A percentile compares a stretch with the other conserved stretches of the same genome.
These are phyloP conservation scores for Fusarium beomiforme DNA, from an alignment of 2,329 filamentous ascomycete species.

Conservation along the genomic window DNA sequence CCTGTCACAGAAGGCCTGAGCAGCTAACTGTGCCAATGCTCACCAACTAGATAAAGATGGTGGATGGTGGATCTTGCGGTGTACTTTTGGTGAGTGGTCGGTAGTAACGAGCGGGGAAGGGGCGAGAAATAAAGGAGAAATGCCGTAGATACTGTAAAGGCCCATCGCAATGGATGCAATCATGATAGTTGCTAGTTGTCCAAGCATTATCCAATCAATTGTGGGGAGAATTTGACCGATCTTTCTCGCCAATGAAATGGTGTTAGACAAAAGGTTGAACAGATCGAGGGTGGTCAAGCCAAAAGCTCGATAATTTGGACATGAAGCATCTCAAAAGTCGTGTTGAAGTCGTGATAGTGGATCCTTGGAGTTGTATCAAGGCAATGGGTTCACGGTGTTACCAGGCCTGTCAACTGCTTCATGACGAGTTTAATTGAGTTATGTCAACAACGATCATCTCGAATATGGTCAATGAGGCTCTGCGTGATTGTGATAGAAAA, in stretches of 20 bases:
- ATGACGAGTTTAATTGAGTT: neutral
- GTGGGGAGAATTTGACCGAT: neutral
- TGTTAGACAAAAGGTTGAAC: neutral
- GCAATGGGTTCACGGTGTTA: slow-evolving; percentile 3
- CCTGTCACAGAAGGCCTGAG: slow-evolving; percentile 25
- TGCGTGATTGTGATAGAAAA: slow-evolving; percentile 13
- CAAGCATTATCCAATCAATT: slow-evolving; percentile 23
- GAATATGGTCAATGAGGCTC: slow-evolving; percentile 28
- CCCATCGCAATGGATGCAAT: slow-evolving; percentile 27
- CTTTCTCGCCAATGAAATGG: slow-evolving; percentile 4
- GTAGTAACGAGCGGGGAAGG: slow-evolving; percentile 33
- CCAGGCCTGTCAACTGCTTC: neutral
- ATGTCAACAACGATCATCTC: neutral
- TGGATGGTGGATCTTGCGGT: slow-evolving; percentile 35
- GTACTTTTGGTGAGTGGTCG: slow-evolving; percentile 22
- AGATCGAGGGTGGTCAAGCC: neutral
- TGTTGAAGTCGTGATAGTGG: slow-evolving; percentile 25
- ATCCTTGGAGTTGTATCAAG: slow-evolving; percentile 23
- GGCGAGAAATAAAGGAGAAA: slow-evolving; percentile 29
- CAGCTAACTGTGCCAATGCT: slow-evolving; percentile 9
- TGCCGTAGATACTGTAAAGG: neutral
- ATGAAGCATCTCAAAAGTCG: slow-evolving; percentile 17
- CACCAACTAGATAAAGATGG: slow-evolving; percentile 19
- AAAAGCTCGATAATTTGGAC: neutral
- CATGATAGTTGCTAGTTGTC: slow-evolving; percentile 13